Evolutionary conservation across 768 basidiomycete genomes (phyloP).

Genomic region (Scleroderma bovista): DNA sequence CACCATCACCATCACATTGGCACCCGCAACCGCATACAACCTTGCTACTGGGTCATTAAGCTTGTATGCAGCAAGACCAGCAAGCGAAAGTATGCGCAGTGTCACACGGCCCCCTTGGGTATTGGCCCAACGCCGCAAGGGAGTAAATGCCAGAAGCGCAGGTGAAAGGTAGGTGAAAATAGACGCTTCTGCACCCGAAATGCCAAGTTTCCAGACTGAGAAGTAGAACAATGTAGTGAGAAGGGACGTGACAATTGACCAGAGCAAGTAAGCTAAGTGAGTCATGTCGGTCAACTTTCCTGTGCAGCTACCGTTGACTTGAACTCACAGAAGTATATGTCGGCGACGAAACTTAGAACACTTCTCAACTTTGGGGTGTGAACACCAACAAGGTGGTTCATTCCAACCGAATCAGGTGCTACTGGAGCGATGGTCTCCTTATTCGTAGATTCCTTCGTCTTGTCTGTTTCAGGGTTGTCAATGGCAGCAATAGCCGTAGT

Average conservation of each 20-base stretch:
- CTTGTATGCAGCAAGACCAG: conserved; percentile 49
- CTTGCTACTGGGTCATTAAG: conserved; percentile 48
- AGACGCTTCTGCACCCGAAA: conserved; percentile 78
- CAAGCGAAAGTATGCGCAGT: conserved; percentile 45
- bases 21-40: conserved; percentile 51
- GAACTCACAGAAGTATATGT: conserved; percentile 52
- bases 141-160: conserved; percentile 44
- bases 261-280: conserved; percentile 64
- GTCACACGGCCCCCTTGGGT: conserved; percentile 44
- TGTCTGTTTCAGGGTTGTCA: not conserved
- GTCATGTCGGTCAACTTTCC: not conserved
- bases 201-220: conserved; percentile 84
- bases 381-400: not conserved
- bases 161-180: conserved; percentile 70
- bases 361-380: conserved; percentile 4
- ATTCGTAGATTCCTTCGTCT: too few species aligned
- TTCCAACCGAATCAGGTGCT: not conserved
- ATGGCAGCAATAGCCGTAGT: conserved; percentile 4
- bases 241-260: conserved; percentile 78
- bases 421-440: not conserved
- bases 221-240: conserved; percentile 85
- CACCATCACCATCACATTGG: conserved; percentile 45
- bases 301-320: not conserved
- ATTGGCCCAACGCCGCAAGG: conserved; percentile 40
- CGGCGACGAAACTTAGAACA: conserved; percentile 34